Base-by-base conservation (phyloP, 345 rosid species). In the Trapa bicornis region DNA sequence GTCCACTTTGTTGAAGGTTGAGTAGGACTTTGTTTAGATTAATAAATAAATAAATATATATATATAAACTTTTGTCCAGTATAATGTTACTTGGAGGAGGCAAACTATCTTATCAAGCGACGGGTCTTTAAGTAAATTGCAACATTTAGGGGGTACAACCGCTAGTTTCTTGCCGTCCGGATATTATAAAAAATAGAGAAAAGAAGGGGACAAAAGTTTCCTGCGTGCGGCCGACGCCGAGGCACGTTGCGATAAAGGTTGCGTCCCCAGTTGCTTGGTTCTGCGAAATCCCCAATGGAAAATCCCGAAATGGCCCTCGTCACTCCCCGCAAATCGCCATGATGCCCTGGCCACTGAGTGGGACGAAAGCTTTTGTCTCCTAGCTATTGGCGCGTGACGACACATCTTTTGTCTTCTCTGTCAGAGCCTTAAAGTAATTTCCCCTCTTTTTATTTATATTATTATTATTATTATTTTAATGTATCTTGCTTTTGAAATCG, bases 181-280 rank as follows among this genome's bases (percentile, higher is more conserved):
- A 48, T 8, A 36, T 6, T 9, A 41, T 11, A 32, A 33, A 32
- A 67, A 67, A 16, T 3, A 15, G 33, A 22, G 45, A 67, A 50
- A 48, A 73, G 76, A 72, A 74, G 81, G 73, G 68, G 82, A 80
- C 80, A 82, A 76, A 77, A 72, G 62, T 82, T 75, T 75, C 71
- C 89, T 83, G 88, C 91, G 88, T 87, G 87, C 82, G 85, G 85
- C 87, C 87, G 78, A 89, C 89, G 94, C 92, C 89, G 84, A 84
- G 84, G 89, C 89, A 89, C 89, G 87, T 86, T 94, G 87, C 85
- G 86, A 82, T 89, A 87, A 89, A 82, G 74, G 84, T 38, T 65
- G 50, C 37, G 67, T 65, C 67, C 43, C 67, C 47, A 38, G 47
- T 64, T 64, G 16, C 67, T 65, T 65, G 52, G 63, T 35, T 35